phyloP scores from a whole-genome alignment of 176 grass and related monocot genomes.

The Coix lacrymajobi region DNA sequence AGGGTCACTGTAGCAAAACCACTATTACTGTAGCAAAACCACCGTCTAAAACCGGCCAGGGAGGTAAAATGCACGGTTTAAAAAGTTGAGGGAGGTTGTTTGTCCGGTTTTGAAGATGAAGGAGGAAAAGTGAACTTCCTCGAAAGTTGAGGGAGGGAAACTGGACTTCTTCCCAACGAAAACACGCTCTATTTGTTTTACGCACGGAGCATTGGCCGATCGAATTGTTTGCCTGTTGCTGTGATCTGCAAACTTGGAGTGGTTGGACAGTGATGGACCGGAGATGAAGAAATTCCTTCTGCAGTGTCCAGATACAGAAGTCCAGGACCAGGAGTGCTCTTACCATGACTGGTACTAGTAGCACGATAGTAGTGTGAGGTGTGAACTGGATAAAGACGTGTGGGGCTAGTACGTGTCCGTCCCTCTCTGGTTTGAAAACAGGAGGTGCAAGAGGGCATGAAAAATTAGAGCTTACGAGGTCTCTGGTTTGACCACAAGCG shows the following conservation, averaged over 20 bases:
- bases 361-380: background rate
- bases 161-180: too few species aligned
- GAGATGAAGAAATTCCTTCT: background rate
- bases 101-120: too few species aligned
- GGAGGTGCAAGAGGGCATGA: background rate
- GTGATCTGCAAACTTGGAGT: background rate
- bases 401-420: background rate
- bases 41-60: too few species aligned
- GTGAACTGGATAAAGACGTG: conserved; percentile 3
- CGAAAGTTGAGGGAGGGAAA: too few species aligned
- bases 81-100: too few species aligned
- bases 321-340: background rate
- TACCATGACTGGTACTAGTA: background rate
- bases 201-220: background rate
- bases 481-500: background rate
- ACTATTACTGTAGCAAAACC: too few species aligned
- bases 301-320: too few species aligned
- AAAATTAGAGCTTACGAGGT: background rate
- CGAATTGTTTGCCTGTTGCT: background rate
- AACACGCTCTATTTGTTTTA: too few species aligned
- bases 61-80: too few species aligned
- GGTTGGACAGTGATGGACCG: background rate
- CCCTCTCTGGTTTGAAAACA: background rate
- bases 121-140: too few species aligned
- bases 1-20: too few species aligned